Base-by-base conservation (phyloP, 2,329 filamentous ascomycete species). In the Sporothrix euskadiensis region DNA sequence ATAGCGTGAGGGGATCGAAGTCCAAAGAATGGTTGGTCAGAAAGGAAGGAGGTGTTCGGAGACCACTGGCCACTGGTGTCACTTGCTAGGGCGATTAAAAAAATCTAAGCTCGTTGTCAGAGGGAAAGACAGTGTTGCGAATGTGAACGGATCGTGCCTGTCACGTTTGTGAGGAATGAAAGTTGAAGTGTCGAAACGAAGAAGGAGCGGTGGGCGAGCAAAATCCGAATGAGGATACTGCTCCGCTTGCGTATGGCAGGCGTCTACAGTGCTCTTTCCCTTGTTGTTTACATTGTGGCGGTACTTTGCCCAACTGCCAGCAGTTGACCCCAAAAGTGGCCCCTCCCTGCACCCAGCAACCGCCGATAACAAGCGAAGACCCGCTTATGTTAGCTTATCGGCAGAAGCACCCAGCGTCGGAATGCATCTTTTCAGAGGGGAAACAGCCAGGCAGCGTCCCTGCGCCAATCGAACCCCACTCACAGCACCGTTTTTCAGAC, bases 291-390 rank as follows among this genome's bases (percentile, higher is more conserved):
- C 73, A 74, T 72, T 71, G 47, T 57, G 59, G 39, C 47, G 22
- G 47, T 39, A 12, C n/a, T 41, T 52, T 19, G 26, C 16, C 39
- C 65, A 26, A 54, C 54, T n/a, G 49, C 71, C 71, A 71, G 22
- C 35, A 54, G n/a, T 32, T 44, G 56, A 26, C 39, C 61, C 59
- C 35, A 66, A 57, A 57, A 47, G 30, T 63, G 61, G 54, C 71
- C 71, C 71, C 71, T 69, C 71, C 22, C 56, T 35, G 49, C 71
- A 49, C 30, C 73, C 71, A 73, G 74, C 74, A 75, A 75, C 74
- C 52, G 52, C 1, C 57, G 56, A 71, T 61, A 71, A 63, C 12
- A 49, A 49, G 44, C 12, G 44, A 49, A 54, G 68, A 49, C 57
- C 66, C 66, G 69, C 69, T 63, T 56, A 39, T 56, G 16, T 26